These are phyloP conservation scores for Apophysomyces trapeziformis DNA, from an alignment of 371 early-diverging fungal genomes.

Conservation along the genomic window DNA sequence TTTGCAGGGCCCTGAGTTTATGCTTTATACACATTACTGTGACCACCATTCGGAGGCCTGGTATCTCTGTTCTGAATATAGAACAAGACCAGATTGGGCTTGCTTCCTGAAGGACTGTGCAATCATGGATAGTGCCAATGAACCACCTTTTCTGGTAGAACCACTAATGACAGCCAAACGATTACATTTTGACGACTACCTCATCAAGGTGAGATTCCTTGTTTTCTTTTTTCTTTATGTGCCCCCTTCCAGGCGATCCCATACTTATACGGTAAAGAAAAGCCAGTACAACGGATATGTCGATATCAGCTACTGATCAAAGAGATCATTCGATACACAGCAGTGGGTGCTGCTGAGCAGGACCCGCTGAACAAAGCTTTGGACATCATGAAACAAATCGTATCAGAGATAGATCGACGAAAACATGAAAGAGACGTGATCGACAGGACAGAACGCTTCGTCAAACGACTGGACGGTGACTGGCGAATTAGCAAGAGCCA, in stretches of 20 bases:
- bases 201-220: slow-evolving; percentile 42
- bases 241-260: neutral
- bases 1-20: slow-evolving; percentile 35
- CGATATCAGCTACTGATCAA: slow-evolving; percentile 48
- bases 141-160: neutral
- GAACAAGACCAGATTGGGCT: slow-evolving; percentile 48
- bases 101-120: slow-evolving; percentile 38
- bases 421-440: slow-evolving; percentile 38
- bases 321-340: slow-evolving; percentile 46
- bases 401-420: slow-evolving; percentile 38
- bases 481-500: slow-evolving; percentile 38
- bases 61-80: slow-evolving; percentile 39
- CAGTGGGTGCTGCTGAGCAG: slow-evolving; percentile 30
- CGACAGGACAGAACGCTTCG: slow-evolving; percentile 42
- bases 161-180: slow-evolving; percentile 23
- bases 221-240: neutral
- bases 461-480: slow-evolving; percentile 44
- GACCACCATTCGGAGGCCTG: slow-evolving; percentile 46
- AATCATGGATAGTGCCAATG: neutral
- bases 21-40: slow-evolving; percentile 48
- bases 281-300: slow-evolving; percentile 58
- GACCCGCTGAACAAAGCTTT: slow-evolving; percentile 29
- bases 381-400: slow-evolving; percentile 37
- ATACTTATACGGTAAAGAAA: slow-evolving; percentile 3
- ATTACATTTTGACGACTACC: slow-evolving; percentile 52